These are phyloP conservation scores for Termitomyces heimii DNA, from an alignment of 768 basidiomycete species.

Conservation along the genomic window DNA sequence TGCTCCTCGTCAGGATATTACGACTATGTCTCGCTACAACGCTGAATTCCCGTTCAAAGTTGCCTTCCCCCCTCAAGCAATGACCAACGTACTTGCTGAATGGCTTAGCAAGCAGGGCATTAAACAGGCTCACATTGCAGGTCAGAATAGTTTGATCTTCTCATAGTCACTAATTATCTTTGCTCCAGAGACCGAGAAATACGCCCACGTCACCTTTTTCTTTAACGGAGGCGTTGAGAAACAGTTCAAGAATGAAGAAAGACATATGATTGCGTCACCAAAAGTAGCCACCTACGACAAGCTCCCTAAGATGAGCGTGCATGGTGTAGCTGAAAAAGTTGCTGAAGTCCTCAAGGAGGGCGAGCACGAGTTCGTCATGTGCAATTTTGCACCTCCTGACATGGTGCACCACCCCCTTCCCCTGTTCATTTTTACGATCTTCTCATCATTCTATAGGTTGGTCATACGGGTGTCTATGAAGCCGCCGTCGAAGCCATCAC, in stretches of 20 bases:
- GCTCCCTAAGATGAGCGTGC: slow-evolving; percentile 85
- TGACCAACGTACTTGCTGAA: slow-evolving; percentile 94
- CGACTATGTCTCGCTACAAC: slow-evolving; percentile 94
- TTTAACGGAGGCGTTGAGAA: slow-evolving; percentile 97
- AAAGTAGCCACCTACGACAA: slow-evolving; percentile 95
- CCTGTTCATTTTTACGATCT: not conserved
- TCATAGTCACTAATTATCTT: not conserved
- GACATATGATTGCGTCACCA: slow-evolving; percentile 86
- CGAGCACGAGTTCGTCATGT: slow-evolving; percentile 89
- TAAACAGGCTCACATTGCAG: slow-evolving; percentile 87
- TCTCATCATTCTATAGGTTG: slow-evolving; percentile 45
- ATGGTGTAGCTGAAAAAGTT: slow-evolving; percentile 88
- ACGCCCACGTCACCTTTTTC: slow-evolving; percentile 97
- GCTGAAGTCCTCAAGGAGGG: slow-evolving; percentile 69
- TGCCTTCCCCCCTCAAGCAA: slow-evolving; percentile 90
- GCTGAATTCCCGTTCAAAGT: slow-evolving; percentile 83
- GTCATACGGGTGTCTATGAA: slow-evolving; percentile 89
- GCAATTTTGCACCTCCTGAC: slow-evolving; percentile 96
- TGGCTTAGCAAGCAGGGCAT: slow-evolving; percentile 76
- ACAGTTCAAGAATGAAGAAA: slow-evolving; percentile 77
- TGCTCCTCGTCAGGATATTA: slow-evolving; percentile 52
- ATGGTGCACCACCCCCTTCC: slow-evolving; percentile 49
- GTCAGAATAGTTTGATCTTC: slow-evolving; percentile 26
- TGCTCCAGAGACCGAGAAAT: slow-evolving; percentile 85
- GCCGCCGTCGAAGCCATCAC: slow-evolving; percentile 86